Base-by-base conservation (phyloP, 2,329 filamentous ascomycete species). In the Phialophora chinensis region DNA sequence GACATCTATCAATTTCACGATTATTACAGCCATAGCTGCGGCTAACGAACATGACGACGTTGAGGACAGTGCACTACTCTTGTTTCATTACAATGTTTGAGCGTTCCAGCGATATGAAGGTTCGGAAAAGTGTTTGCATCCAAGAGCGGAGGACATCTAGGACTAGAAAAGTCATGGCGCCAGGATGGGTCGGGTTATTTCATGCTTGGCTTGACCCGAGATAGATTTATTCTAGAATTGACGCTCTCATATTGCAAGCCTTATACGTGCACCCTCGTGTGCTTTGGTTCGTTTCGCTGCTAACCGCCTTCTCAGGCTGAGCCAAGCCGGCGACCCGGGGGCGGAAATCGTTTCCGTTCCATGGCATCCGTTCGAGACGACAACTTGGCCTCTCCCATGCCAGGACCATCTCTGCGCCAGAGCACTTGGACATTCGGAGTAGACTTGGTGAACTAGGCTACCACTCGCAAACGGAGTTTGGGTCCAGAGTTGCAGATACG, bases 81-180 rank as follows among this genome's bases (percentile, higher is more conserved):
- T 52, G 49, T 52, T 23, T 29, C 20, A 25, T 29, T 65, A 23
- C 49, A 8, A 56, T 56, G 38, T 60, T 44, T 17, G 42, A 63
- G 65, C 65, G 65, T 66, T 63, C 60, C 44, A 66, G 65, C 65
- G 65, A 66, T 52, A 52, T 10, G 23, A 29, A 31, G 53, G 29
- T n/a, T 14, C 27, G 23, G 31, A 31, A 63, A 66, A 66, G 60
- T 57, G 54, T 67, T 61, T 17, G 52, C 54, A 60, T 64, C 57
- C 23, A 62, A 54, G 58, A 33, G 61, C 61, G 61, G 56, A 67
- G 65, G 61, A 67, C 57, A 64, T 67, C 50, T 63, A 65, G 61
- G 65, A 67, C 7, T 20, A 2, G 17, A 20, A 58, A 53, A 59
- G 53, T 47, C 33, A 38, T 27, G 20, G 23, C 53, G n/a, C 23